Conservation (phyloP, 441 rosid species). For the Corymbia calophylla region DNA sequence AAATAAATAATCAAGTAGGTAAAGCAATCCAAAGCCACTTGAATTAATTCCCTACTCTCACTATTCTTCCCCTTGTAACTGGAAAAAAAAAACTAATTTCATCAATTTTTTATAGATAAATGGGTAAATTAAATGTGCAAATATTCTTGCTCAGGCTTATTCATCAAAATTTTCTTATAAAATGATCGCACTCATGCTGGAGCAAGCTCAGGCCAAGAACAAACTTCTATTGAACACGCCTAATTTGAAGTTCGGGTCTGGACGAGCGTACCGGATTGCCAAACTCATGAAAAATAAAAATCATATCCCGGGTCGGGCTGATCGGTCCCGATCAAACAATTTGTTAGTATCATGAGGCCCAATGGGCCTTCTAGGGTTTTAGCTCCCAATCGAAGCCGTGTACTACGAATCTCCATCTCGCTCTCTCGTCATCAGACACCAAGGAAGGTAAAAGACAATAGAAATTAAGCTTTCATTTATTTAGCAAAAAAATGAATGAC, state of each 20-base stretch:
- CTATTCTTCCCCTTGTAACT: not conserved
- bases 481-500: too few species aligned
- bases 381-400: too few species aligned
- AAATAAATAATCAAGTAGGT: not conserved
- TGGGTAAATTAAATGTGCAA: not conserved
- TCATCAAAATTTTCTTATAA: not conserved
- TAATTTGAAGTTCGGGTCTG: not conserved
- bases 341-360: too few species aligned
- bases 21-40: not conserved
- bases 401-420: too few species aligned
- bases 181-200: not conserved
- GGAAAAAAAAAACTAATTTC: not conserved
- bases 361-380: too few species aligned
- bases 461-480: too few species aligned
- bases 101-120: not conserved
- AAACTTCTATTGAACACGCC: not conserved
- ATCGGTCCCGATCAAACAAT: too few species aligned
- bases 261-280: fast-evolving
- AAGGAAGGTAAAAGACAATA: too few species aligned
- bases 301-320: too few species aligned
- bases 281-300: too few species aligned
- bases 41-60: not conserved
- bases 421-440: too few species aligned
- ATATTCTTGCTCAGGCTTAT: not conserved
- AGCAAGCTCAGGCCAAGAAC: not conserved